These are phyloP conservation scores for Aspergillus mulundensis DNA, from an alignment of 495 filamentous ascomycete genomes.

Conservation along the genomic window DNA sequence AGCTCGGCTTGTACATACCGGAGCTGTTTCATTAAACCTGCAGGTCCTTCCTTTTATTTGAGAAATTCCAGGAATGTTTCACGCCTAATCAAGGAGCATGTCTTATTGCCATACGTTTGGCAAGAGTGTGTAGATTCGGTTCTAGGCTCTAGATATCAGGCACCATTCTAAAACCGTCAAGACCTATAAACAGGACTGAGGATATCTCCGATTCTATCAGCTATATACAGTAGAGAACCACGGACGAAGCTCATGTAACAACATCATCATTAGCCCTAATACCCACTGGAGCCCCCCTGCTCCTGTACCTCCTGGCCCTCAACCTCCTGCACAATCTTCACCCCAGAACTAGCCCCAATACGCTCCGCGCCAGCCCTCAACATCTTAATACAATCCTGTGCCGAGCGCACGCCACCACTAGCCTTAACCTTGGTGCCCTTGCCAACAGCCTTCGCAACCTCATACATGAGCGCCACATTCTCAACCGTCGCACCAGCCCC, in stretches of 20 bases:
- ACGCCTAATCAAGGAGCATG: not conserved
- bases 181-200: not conserved
- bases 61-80: not conserved
- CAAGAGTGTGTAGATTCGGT: not conserved
- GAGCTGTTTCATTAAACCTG: not conserved
- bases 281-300: conserved; percentile 8
- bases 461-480: conserved; percentile 56
- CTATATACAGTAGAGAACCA: not conserved
- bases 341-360: conserved; percentile 59
- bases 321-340: conserved; percentile 53
- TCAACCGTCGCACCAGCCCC: conserved; percentile 54
- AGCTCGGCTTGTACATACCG: not conserved
- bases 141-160: not conserved
- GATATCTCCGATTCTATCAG: not conserved
- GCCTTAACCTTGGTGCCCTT: conserved; percentile 58
- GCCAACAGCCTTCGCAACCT: conserved; percentile 34
- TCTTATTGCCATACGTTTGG: not conserved
- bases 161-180: not conserved
- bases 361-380: conserved; percentile 61
- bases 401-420: conserved; percentile 56
- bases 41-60: not conserved
- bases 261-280: conserved; percentile 5
- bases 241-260: not conserved
- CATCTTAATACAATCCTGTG: conserved; percentile 52
- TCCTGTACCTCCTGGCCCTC: conserved; percentile 17